These are phyloP conservation scores for Alternaria gansuensis DNA, from an alignment of 2,329 filamentous ascomycete genomes.

Conservation along the genomic window DNA sequence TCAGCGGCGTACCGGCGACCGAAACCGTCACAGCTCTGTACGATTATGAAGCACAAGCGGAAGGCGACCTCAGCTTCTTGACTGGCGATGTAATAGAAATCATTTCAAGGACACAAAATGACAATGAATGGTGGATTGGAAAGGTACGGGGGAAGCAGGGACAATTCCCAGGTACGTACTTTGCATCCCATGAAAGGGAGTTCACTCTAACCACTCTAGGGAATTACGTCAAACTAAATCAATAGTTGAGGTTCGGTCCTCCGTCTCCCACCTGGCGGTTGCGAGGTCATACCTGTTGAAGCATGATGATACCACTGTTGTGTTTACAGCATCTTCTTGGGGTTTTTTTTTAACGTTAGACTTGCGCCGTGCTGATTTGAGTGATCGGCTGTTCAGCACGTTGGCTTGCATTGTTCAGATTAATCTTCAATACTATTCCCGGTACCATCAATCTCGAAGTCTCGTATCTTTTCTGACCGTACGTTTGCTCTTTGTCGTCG, in stretches of 20 bases:
- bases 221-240: conserved; percentile 56
- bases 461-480: too few species aligned
- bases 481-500: not conserved
- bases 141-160: conserved; percentile 80
- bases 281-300: conserved; percentile 27
- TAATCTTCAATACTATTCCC: conserved; percentile 9
- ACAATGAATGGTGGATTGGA: conserved; percentile 98
- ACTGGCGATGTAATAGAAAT: conserved; percentile 93
- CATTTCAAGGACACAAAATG: conserved; percentile 79
- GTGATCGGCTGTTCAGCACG: conserved; percentile 7
- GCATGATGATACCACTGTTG: conserved; percentile 4
- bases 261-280: conserved; percentile 5
- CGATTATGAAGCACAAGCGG: conserved; percentile 94
- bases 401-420: conserved; percentile 8
- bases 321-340: conserved; percentile 10
- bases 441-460: not conserved
- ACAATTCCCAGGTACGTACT: conserved; percentile 86
- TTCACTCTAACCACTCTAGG: conserved; percentile 46
- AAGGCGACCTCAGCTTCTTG: conserved; percentile 90
- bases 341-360: conserved; percentile 15
- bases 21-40: conserved; percentile 92
- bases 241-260: conserved; percentile 19
- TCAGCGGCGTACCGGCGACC: conserved; percentile 70
- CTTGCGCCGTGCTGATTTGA: conserved; percentile 2
- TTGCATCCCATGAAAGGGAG: not conserved